A percentile compares a stretch with the other conserved stretches of the same genome.
Evolutionary conservation across 108 stramenopile genomes (phyloP).

Genomic region (Epipyxis sp.): DNA sequence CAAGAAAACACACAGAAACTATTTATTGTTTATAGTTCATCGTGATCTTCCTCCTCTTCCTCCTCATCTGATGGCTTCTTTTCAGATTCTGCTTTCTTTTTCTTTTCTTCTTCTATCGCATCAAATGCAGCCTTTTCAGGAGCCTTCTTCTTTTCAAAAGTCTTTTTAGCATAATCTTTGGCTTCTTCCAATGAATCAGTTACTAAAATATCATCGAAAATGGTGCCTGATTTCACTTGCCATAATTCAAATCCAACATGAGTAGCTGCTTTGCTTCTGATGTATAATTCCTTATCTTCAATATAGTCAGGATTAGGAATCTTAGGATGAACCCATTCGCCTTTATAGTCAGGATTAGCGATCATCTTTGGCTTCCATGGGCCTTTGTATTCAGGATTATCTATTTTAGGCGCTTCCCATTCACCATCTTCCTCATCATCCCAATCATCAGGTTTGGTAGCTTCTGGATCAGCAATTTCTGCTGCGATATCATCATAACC

Average conservation of each 20-base stretch:
- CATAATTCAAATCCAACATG: conserved; percentile 98
- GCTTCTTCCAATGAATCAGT: conserved; percentile 96
- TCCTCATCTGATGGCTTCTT: conserved; percentile 35
- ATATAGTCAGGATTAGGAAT: conserved; percentile 33
- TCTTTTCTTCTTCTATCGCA: conserved; percentile 63
- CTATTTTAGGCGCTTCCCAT: conserved; percentile 53
- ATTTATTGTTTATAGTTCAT: not conserved
- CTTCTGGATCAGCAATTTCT: conserved; percentile 54
- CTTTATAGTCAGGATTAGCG: conserved; percentile 61
- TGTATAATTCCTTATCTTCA: conserved; percentile 48
- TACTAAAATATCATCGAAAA: conserved; percentile 98
- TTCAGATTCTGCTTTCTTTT: conserved; percentile 50
- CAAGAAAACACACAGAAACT: not conserved
- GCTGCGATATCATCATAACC: conserved; percentile 64
- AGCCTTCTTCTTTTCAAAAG: conserved; percentile 90
- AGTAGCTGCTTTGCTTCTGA: conserved; percentile 69
- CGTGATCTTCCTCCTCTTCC: conserved; percentile 43
- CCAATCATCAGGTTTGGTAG: conserved; percentile 55
- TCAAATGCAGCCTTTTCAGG: conserved; percentile 81
- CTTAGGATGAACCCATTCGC: conserved; percentile 34
- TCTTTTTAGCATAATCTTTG: conserved; percentile 85
- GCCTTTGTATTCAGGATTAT: conserved; percentile 91
- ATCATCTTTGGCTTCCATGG: conserved; percentile 58
- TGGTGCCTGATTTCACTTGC: conserved; percentile 95
- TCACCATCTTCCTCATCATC: conserved; percentile 56